Evolutionary conservation across 148 eudicot genomes (phyloP).

Genomic region (Beta vulgaris): DNA sequence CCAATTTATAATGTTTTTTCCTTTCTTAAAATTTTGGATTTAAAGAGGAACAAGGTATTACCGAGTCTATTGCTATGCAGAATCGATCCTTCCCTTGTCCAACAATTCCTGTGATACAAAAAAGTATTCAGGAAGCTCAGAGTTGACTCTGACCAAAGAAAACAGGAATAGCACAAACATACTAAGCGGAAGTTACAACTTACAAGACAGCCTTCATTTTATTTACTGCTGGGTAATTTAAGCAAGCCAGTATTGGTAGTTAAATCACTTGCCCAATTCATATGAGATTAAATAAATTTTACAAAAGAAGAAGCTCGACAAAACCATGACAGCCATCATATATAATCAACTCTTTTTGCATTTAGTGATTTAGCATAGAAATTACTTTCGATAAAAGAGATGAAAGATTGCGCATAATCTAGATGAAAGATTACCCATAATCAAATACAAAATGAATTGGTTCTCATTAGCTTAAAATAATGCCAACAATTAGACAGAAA

Average conservation of each 20-base stretch:
- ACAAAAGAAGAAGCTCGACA: too few species aligned
- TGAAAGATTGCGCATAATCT: background rate
- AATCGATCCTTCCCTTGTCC: slow-evolving; percentile 63
- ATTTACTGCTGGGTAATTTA: background rate
- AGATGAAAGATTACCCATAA: background rate
- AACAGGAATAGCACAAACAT: background rate
- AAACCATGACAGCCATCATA: background rate
- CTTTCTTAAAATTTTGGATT: background rate
- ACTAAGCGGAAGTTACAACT: background rate
- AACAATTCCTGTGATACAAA: slow-evolving; percentile 47
- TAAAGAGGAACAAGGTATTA: slow-evolving; percentile 30
- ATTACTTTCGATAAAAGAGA: background rate
- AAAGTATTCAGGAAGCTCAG: background rate
- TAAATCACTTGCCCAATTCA: too few species aligned
- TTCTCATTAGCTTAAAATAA: background rate
- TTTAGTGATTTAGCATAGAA: too few species aligned
- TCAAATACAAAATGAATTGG: background rate
- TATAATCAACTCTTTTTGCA: background rate
- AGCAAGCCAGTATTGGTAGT: background rate
- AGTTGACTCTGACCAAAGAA: background rate
- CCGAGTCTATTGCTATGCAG: slow-evolving; percentile 83
- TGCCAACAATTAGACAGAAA: background rate
- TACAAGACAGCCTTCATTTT: background rate
- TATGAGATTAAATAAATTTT: too few species aligned
- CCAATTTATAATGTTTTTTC: background rate